Evolutionary conservation across 768 basidiomycete species (phyloP), one percentile per base, ranked within the genome.

Genomic region (Rhizopogon vinicolor): DNA sequence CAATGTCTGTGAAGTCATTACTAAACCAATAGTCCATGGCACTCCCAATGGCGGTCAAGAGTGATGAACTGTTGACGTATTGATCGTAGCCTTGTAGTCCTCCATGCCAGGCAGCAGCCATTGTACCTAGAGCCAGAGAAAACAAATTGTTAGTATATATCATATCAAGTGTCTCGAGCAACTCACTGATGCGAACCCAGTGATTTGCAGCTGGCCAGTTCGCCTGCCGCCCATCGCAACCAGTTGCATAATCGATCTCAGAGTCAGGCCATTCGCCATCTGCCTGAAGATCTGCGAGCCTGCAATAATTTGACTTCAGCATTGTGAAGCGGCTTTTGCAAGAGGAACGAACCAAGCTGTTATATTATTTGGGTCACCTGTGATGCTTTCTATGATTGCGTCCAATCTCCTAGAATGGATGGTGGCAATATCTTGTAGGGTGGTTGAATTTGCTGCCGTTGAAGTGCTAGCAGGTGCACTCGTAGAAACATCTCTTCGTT

Each of bases 201-300:
- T 87, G 85, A 1, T 58, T 65, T 65, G 82, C 74, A 12, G 85
- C 85, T 8, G 85, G 85, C 87, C 87, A 88, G 60, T 85, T 88
- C 5, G 85, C 86, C 10, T 80, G 74, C 53, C 77, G 77, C 6
- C 83, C 86, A 41, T 66, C 63, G 58, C 87, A 88, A 7, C 86
- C 86, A 19, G 82, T 74, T 0, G 81, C 77, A 60, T 87, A 87
- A 61, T 87, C 77, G 16, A 89, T 73, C 43, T 76, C 72, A 3
- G 71, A 64, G 60, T 81, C 79, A 1, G 81, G 79, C 83, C 83
- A 84, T 64, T 78, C 78, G 6, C 79, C 81, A 63, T 72, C 68
- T 10, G 70, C n/a, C 14, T 74, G 74, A 16, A 84, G 76, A 35
- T 78, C 75, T 33, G 72, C 65, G 25, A 82, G 55, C 80, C 82